Evolutionary conservation across 371 early-diverging fungal species (phyloP), one percentile per base, ranked within the genome.

Genomic region (Funneliformis caledonium): DNA sequence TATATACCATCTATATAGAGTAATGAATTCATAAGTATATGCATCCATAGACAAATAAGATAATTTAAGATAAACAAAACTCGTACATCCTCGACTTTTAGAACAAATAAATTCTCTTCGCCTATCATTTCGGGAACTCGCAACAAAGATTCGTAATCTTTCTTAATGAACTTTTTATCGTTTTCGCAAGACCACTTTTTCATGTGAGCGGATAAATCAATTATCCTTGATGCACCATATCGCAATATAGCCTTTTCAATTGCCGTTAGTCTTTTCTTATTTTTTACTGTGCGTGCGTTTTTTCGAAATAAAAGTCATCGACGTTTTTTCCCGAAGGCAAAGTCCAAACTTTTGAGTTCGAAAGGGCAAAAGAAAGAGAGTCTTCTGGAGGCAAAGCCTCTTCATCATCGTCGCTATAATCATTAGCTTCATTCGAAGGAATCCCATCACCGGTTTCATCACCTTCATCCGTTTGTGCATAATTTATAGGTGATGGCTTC

Each of bases 181-280:
- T 72, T 60, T 22, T 56, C 4, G 61, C 75, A 62, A 52, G 72
- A 80, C 80, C 73, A 80, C 60, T 74, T 45, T 62, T 80, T 80
- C 80, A 80, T 80, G n/a, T 74, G 80, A 52, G 61, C 37, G 2
- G 80, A 80, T 50, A 80, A 80, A 74, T 80, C 74, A 31, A 80
- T 72, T 73, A 80, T 80, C 22, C 70, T 33, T 65, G 74, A 80
- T 61, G 62, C 61, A 62, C 73, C 73, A 19, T 80, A 80, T 31
- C 79, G 70, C 37, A 79, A 50, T 69, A 69, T 79, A 11, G 79
- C 73, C 64, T 72, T 80, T 47, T 80, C 73, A 4, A 72, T 31
- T 62, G 73, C 80, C 31, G 74, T 31, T 72, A 64, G 26, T 72
- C 52, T 56, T 47, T 78, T 80, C 80, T 80, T 72, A 31, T 80